Evolutionary conservation across 441 rosid species (phyloP).

Genomic region (Populus hybrid): DNA sequence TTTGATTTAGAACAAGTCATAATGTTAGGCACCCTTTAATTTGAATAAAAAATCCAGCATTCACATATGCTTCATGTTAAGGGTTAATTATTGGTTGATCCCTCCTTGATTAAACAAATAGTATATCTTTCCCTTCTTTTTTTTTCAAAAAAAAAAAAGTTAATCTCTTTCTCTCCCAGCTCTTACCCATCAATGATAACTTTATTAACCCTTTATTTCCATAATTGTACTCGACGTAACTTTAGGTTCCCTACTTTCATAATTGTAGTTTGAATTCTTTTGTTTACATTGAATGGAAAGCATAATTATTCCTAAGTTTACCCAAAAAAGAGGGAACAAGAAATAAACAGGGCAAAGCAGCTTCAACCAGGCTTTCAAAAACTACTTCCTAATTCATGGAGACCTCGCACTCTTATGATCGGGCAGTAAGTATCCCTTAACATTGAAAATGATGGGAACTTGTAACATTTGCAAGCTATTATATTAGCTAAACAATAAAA

Average conservation of each 20-base stretch:
- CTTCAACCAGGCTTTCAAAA: background rate
- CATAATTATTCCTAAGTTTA: background rate
- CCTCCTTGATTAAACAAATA: background rate
- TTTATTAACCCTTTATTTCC: conserved; percentile 6
- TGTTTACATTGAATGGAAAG: background rate
- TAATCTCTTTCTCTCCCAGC: background rate
- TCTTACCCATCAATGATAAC: background rate
- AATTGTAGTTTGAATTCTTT: conserved; percentile 3
- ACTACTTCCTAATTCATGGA: background rate
- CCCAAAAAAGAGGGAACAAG: background rate
- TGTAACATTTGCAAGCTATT: background rate
- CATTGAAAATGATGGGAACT: background rate
- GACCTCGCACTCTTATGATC: background rate
- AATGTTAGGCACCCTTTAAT: conserved; percentile 26
- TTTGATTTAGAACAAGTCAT: conserved; percentile 8
- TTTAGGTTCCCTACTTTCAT: background rate
- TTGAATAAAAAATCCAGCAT: conserved; percentile 24
- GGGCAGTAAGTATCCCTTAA: background rate
- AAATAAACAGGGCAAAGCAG: background rate
- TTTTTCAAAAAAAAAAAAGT: background rate
- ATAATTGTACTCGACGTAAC: conserved; percentile 3
- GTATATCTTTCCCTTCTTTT: no score
- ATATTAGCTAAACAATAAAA: background rate
- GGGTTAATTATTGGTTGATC: conserved; percentile 5
- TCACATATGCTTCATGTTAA: conserved; percentile 12